Percentiles rank a stretch among this genome's conserved stretches.
Conservation (phyloP, 23 red algal species). For the Gracilaria gracilis region DNA sequence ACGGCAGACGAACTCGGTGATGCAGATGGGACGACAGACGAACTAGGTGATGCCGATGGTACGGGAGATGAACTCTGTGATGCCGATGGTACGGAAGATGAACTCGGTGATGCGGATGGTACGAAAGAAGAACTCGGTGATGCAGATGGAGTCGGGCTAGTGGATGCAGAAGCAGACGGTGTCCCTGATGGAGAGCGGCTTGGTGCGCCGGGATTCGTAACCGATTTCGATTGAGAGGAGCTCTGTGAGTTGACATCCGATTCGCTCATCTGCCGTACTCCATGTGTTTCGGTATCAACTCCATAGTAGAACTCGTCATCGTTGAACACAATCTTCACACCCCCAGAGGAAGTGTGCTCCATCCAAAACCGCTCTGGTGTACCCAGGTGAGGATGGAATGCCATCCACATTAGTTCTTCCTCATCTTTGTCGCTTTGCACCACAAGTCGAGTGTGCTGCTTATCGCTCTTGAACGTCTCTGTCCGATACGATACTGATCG, state of each 20-base stretch:
- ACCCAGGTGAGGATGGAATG: constrained; percentile 35
- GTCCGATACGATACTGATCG: background rate
- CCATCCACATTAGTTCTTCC: constrained; percentile 41
- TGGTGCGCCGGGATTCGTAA: background rate
- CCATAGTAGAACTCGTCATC: constrained; percentile 16
- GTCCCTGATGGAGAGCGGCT: background rate
- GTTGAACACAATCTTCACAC: constrained; percentile 16
- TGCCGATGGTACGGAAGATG: background rate
- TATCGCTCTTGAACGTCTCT: background rate
- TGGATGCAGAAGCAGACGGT: background rate
- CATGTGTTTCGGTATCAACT: constrained; percentile 23
- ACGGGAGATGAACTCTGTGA: background rate
- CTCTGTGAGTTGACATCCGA: background rate
- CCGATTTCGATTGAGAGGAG: background rate
- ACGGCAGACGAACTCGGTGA: background rate
- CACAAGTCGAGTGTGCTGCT: constrained; percentile 6
- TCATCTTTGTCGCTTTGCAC: background rate
- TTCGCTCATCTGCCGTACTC: background rate
- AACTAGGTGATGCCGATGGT: background rate
- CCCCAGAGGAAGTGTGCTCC: background rate
- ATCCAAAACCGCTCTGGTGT: constrained; percentile 2
- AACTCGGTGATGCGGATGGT: background rate
- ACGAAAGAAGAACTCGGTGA: background rate
- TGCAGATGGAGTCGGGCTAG: background rate
- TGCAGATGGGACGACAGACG: too few species aligned